These are phyloP conservation scores for Aspergillus sp. DNA, from an alignment of 2,329 filamentous ascomycete species.

Conservation along the genomic window DNA sequence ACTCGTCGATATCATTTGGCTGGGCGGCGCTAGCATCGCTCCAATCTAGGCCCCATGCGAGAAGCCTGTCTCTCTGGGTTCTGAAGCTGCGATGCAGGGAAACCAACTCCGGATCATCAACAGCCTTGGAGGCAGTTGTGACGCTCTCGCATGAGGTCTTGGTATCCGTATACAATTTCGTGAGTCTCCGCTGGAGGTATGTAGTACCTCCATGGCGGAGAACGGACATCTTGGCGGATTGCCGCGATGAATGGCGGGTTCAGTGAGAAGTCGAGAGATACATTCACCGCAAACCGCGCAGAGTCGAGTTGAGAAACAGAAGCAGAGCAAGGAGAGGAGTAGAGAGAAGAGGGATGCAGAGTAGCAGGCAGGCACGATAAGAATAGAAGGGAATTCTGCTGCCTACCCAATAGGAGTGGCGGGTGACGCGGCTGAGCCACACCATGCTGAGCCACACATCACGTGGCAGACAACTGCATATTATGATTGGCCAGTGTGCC, in stretches of 20 bases:
- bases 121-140: slow-evolving; percentile 39
- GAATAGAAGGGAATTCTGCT: slow-evolving; percentile 32
- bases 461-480: slow-evolving; percentile 26
- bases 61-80: slow-evolving; percentile 54
- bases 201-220: slow-evolving; percentile 33
- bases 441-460: slow-evolving; percentile 16
- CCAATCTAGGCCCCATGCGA: slow-evolving; percentile 59
- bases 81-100: slow-evolving; percentile 51
- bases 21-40: slow-evolving; percentile 50
- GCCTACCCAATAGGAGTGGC: slow-evolving; percentile 33
- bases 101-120: slow-evolving; percentile 44
- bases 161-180: slow-evolving; percentile 55
- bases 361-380: slow-evolving; percentile 12
- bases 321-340: slow-evolving; percentile 1
- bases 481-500: slow-evolving; percentile 2
- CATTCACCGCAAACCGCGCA: neutral
- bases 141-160: slow-evolving; percentile 53
- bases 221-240: slow-evolving; percentile 34
- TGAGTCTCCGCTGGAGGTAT: slow-evolving; percentile 42
- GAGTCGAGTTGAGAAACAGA: slow-evolving; percentile 7
- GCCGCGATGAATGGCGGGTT: slow-evolving; percentile 7
- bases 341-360: slow-evolving; percentile 3
- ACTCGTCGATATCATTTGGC: slow-evolving; percentile 54
- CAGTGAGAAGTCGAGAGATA: neutral
- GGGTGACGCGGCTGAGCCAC: slow-evolving; percentile 18